Conservation (phyloP, 129 eudicot genomes). For the Chrysanthemum makinoi region DNA sequence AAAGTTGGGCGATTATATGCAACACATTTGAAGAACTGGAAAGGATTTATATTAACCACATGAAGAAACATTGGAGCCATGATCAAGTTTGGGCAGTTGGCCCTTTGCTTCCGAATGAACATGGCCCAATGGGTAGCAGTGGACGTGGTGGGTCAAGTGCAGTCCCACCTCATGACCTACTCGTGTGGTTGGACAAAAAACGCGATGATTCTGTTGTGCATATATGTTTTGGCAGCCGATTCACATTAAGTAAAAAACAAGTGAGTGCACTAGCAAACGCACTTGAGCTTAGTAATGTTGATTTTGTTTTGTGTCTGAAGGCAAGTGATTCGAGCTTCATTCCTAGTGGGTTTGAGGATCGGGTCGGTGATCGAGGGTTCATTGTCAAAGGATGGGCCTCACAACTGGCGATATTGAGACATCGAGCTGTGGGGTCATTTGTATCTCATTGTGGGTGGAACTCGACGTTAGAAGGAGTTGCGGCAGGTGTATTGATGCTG, state of each 20-base stretch:
- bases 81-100: conserved; percentile 50
- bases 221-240: conserved; percentile 41
- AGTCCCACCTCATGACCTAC: conserved; percentile 18
- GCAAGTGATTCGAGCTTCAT: conserved; percentile 5
- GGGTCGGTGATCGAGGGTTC: conserved; percentile 38
- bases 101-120: conserved; percentile 26
- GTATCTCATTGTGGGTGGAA: conserved; percentile 76
- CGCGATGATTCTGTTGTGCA: conserved; percentile 27
- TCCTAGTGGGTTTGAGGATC: conserved; percentile 39
- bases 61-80: conserved; percentile 36
- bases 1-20: conserved; percentile 37
- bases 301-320: conserved; percentile 15
- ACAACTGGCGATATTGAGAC: conserved; percentile 42
- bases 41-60: conserved; percentile 25
- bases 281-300: conserved; percentile 16
- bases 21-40: conserved; percentile 41
- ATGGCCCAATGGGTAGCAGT: background rate
- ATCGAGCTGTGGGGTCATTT: conserved; percentile 52
- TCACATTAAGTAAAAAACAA: conserved; percentile 9
- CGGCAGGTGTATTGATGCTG: conserved; percentile 52
- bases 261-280: background rate
- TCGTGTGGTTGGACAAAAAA: conserved; percentile 37
- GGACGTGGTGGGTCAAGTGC: conserved; percentile 31
- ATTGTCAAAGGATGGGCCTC: conserved; percentile 65
- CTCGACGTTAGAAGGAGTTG: conserved; percentile 50